Conservation (phyloP, 139 green algal species). For the Coelastrella sp. region DNA sequence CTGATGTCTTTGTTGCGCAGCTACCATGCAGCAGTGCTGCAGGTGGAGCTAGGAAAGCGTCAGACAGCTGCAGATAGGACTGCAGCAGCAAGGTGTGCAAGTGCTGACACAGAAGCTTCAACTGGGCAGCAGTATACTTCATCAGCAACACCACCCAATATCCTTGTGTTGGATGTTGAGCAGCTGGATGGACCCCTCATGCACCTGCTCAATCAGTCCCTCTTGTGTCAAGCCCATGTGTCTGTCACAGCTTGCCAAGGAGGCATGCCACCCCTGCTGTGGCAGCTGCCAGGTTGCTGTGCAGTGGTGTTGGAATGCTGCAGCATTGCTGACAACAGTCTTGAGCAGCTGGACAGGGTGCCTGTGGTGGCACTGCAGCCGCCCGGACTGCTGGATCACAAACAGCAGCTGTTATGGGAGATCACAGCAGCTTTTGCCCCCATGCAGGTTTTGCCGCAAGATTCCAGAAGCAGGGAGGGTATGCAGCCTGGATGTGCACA, state of each 20-base stretch:
- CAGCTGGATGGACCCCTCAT: neutral
- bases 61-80: neutral
- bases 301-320: slow-evolving; percentile 14
- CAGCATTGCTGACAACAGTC: neutral
- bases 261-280: neutral
- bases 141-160: neutral
- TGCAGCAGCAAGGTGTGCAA: slow-evolving; percentile 1
- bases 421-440: neutral
- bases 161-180: slow-evolving; percentile 20
- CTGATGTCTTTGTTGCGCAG: neutral
- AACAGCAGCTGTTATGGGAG: neutral
- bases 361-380: slow-evolving; percentile 11
- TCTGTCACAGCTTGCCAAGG: neutral
- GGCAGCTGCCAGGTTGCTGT: neutral
- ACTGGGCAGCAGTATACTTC: neutral
- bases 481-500: no score
- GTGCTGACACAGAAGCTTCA: no score
- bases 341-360: neutral
- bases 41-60: neutral
- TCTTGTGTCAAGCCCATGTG: neutral
- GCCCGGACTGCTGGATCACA: slow-evolving; percentile 3
- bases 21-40: neutral
- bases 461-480: no score
- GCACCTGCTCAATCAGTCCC: neutral
- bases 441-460: slow-evolving; percentile 13